Percentiles rank a stretch among this genome's conserved stretches.
These are phyloP conservation scores for Coccomyxa subellipsoidea DNA, from an alignment of 163 green algal genomes.

Conservation along the genomic window DNA sequence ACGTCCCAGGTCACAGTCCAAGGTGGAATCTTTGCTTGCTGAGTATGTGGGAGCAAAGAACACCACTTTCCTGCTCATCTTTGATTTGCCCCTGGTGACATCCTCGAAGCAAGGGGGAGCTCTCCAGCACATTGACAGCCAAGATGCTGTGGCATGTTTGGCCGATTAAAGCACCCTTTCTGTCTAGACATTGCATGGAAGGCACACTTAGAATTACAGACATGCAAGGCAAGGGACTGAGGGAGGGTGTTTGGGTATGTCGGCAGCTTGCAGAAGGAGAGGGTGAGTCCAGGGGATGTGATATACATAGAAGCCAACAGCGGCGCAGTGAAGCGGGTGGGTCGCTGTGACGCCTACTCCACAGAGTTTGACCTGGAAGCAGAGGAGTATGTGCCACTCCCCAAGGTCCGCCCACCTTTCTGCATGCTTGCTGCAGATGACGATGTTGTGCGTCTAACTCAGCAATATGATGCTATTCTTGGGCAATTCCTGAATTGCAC, in stretches of 20 bases:
- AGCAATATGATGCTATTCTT: not conserved
- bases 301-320: constrained; percentile 99
- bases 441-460: not conserved
- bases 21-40: no score
- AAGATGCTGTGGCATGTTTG: no score
- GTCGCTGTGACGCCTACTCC: constrained; percentile 92
- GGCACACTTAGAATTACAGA: no score
- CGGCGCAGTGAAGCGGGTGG: constrained; percentile 94
- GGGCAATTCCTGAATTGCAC: not conserved
- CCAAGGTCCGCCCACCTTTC: constrained; percentile 68
- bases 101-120: no score
- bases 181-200: no score
- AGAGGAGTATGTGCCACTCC: constrained; percentile 98
- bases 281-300: constrained; percentile 87
- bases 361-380: constrained; percentile 98
- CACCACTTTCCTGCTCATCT: no score
- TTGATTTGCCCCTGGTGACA: no score
- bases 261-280: constrained; percentile 59
- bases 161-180: no score
- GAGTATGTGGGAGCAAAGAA: no score
- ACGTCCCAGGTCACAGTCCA: no score
- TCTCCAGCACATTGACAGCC: no score
- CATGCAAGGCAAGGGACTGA: constrained; percentile 90
- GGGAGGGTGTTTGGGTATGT: constrained; percentile 40
- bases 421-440: constrained; percentile 5